Base-by-base conservation (phyloP, 1,284 basidiomycete species). In the Puccinia triticina region DNA sequence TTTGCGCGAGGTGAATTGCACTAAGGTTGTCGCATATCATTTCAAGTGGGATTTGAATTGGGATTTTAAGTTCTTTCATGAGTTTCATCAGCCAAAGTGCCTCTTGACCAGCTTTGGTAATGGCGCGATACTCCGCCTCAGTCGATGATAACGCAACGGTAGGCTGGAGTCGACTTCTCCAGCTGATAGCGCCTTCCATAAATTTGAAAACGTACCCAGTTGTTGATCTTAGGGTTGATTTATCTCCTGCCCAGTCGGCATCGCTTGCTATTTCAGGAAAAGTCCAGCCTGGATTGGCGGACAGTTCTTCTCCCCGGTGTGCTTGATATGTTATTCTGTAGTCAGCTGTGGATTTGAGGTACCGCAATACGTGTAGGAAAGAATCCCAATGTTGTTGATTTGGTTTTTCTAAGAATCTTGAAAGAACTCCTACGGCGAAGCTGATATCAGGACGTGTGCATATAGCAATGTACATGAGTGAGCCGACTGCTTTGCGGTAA, bases 341-440 rank as follows among this genome's bases (percentile, higher is more conserved):
- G 12, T 46, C 12, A 1, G 1, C 2, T 8, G 72, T 74, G 8
- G 32, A n/a, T 43, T 81, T 81, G 16, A 74, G 69, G 32, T 81
- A 73, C 0, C 50, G 29, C 50, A 81, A 43, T 0, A 64, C 29
- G 26, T 73, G 67, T 8, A 73, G 61, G 11, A 43, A 53, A 12
- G 67, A 40, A 23, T 81, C 50, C 78, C 78, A 81, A 23, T 71
- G 66, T n/a, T 29, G 50, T 16, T 72, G 43, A 14, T 40, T 43
- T 26, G 69, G 78, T 48, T 61, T 57, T 40, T 71, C 34, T 26
- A 80, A 53, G 55, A 71, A 69, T 40, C 43, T 32, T 18, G 78
- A 80, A n/a, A 80, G 32, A 4, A n/a, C 32, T 14, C 78, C 50
- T 1, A 71, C 66, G 4, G 67, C 66, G 57, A 53, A 79, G 8